Evolutionary conservation across 2,329 filamentous ascomycete species (phyloP), one percentile per base, ranked within the genome.

Genomic region (Nemania sp.): DNA sequence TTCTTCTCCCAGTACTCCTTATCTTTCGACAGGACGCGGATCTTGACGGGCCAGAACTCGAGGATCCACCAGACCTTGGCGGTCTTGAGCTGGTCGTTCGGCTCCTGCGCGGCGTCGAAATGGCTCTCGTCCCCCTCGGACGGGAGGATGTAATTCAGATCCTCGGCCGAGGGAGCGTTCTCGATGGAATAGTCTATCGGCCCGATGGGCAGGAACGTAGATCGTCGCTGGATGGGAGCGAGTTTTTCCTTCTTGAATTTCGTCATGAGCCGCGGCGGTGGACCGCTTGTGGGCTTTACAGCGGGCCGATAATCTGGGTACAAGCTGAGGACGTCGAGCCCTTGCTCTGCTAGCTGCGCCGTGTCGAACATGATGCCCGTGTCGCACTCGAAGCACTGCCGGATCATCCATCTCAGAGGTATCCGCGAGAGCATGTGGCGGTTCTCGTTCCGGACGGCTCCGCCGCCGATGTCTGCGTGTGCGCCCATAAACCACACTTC

Each of bases 401-500:
- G 49, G 14, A 56, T 42, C 56, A 59, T 59, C 56, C 49, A 59
- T 14, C 56, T 52, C 2, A 59, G 56, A 2, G 56, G 53, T 12
- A 59, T 56, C 2, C 53, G 52, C 28, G 49, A 59, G 5, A 59
- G 28, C 56, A 56, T 56, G 45, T 59, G 56, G 4, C 56, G 49
- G n/a, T 36, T 52, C 41, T 56, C 45, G 37, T 59, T 59, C 1
- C 15, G 36, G 6, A 59, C 49, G 6, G 56, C 56, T 4, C 53
- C 56, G 24, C 56, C 49, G n/a, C 56, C 52, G 12, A 56, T 59
- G 26, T 59, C 56, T 5, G 53, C 49, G 24, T 59, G 56, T 5
- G 41, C 41, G 5, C 56, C 49, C 53, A 52, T 59, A 49, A 59
- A 59, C 56, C 53, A 59, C 14, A 59, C 56, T 6, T 56, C 56